Conservation (phyloP, 2,329 filamentous ascomycete species). For the Juglanconis juglandina region DNA sequence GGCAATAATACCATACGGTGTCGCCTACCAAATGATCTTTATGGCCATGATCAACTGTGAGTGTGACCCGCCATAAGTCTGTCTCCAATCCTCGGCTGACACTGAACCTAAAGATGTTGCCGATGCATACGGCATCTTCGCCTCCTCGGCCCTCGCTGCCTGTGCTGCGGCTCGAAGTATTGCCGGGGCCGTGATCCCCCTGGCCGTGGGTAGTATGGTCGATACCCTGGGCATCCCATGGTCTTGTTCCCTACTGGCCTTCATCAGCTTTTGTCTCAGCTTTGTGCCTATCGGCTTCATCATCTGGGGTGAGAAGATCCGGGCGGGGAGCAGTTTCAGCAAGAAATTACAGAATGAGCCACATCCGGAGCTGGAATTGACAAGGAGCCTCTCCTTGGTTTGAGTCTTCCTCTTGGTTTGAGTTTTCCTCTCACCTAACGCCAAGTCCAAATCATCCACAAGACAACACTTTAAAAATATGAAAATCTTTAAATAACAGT, state of each 20-base stretch:
- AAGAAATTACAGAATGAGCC: conserved; percentile 35
- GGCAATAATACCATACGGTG: conserved; percentile 25
- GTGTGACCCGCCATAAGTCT: neutral
- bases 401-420: conserved; percentile 14
- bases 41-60: conserved; percentile 25
- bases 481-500: neutral
- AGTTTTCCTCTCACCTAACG: neutral
- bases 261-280: conserved; percentile 42
- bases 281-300: conserved; percentile 50
- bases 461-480: too few species aligned
- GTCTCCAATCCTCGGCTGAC: neutral
- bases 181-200: conserved; percentile 24
- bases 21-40: conserved; percentile 28
- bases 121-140: conserved; percentile 26
- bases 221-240: conserved; percentile 25
- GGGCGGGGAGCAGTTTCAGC: conserved; percentile 45
- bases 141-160: conserved; percentile 26
- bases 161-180: conserved; percentile 25
- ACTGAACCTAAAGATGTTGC: conserved; percentile 14
- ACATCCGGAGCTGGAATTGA: conserved; percentile 26
- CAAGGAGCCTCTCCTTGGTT: conserved; percentile 22
- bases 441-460: too few species aligned
- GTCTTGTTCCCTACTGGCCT: conserved; percentile 47
- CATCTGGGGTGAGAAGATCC: conserved; percentile 38
- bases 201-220: conserved; percentile 26